Percentiles rank a stretch among this genome's conserved stretches.
phyloP scores from a whole-genome alignment of 208 protist species.

The Leishmania braziliensis region DNA sequence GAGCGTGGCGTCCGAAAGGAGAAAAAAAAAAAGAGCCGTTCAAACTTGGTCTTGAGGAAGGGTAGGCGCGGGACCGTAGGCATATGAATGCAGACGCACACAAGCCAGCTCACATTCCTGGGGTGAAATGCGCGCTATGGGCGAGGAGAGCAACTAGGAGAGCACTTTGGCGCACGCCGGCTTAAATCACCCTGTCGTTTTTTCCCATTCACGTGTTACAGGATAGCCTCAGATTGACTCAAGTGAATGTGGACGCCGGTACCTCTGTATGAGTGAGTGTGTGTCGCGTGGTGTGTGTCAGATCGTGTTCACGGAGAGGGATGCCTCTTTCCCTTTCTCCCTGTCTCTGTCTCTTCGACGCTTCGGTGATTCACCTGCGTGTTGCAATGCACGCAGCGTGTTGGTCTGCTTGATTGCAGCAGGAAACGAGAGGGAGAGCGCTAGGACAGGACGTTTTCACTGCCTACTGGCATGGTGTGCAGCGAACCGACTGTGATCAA shows the following conservation, averaged over 20 bases:
- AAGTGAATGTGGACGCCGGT: neutral
- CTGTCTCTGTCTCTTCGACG: neutral
- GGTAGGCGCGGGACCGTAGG: neutral
- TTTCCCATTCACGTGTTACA: neutral
- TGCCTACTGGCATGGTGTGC: neutral
- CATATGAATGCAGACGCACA: neutral
- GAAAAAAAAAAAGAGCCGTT: neutral
- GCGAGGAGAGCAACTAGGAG: neutral
- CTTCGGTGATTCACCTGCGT: neutral
- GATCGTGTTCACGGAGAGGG: neutral
- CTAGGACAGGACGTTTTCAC: neutral
- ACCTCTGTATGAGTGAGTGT: neutral
- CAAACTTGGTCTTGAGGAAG: neutral
- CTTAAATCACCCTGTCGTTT: neutral
- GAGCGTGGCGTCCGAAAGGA: neutral
- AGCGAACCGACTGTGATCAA: neutral
- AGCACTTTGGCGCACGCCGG: neutral
- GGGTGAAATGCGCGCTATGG: neutral
- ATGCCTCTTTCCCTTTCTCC: neutral
- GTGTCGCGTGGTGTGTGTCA: neutral
- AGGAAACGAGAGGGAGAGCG: neutral
- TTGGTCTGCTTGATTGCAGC: neutral
- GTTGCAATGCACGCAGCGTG: neutral
- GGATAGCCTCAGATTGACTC: neutral
- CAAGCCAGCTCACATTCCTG: neutral